Evolutionary conservation across 2,329 filamentous ascomycete species (phyloP), one percentile per base, ranked within the genome.

Genomic region (Polychaeton citri): DNA sequence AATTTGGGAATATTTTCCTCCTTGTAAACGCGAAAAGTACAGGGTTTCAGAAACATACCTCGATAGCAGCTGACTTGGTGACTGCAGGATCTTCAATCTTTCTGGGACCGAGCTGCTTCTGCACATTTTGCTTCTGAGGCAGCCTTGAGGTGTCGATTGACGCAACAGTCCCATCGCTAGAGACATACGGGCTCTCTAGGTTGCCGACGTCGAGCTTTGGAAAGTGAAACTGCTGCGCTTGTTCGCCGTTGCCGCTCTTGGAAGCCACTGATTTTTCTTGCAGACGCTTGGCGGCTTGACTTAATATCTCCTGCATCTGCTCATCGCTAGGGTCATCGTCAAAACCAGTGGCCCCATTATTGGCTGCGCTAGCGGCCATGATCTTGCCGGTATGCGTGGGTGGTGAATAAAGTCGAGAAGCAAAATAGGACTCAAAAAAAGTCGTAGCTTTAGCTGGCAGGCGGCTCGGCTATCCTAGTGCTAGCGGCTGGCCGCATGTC

Each of bases 1-100:
- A 60, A 61, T 60, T 72, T 78, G 73, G 76, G 73, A 76, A 70
- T 61, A 67, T 69, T 80, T 81, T 87, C 81, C 75, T 88, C 82
- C 84, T 74, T 58, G 61, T 39, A 32, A 17, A 35, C 62, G 61
- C 51, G 35, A 24, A 16, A 37, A 60, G 52, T 36, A 21, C 21
- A 26, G 7, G 21, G 7, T 21, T n/a, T 28, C 12, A 12, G 16
- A 40, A 20, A 52, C 65, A 51, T 67, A 77, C 74, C 64, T 74
- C 66, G 43, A 59, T 58, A 34, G 58, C 61, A 40, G 59, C 57
- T 40, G 59, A 60, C 53, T 65, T 66, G 21, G 65, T 47, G 28
- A 56, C 53, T n/a, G 69, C 52, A 8, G 67, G 66, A 49, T 72
- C 66, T 45, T 71, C 67, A 13, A 76, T 67, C 43, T 64, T 64